phyloP scores from a whole-genome alignment of 108 stramenopile genomes.

The Nannochloropsis oceanica region DNA sequence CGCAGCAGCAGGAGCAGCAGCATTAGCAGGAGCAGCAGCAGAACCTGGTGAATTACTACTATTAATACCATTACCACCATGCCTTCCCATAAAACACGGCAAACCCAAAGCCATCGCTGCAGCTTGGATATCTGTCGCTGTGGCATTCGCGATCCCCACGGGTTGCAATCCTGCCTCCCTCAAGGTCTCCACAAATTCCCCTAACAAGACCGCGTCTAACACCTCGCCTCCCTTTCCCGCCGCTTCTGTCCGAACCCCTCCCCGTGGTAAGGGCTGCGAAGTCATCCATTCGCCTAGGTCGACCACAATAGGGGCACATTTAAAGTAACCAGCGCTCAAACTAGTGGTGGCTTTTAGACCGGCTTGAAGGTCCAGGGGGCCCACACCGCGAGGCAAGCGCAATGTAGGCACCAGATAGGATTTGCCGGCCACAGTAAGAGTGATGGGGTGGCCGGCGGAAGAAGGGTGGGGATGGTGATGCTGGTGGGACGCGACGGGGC shows the following conservation, averaged over 20 bases:
- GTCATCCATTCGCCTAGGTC: neutral
- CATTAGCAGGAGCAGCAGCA: neutral
- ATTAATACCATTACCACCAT: neutral
- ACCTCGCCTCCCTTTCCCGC: neutral
- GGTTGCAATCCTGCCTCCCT: neutral
- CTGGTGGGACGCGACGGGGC: neutral
- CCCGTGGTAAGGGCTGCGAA: neutral
- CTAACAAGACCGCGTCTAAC: neutral
- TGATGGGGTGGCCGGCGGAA: neutral
- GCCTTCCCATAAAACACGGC: neutral
- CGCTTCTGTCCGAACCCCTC: neutral
- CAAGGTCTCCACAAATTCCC: neutral
- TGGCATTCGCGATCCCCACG: neutral
- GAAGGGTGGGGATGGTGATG: neutral
- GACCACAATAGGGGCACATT: neutral
- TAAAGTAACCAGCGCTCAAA: neutral
- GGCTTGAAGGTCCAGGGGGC: neutral
- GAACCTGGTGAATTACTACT: too few species aligned
- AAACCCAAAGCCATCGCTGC: neutral
- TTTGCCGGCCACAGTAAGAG: neutral
- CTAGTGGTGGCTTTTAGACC: neutral
- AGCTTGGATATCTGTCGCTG: neutral
- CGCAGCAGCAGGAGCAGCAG: neutral
- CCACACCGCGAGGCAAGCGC: neutral
- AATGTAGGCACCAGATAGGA: neutral